Conservation (phyloP, 177 flowering plant species). For the Telopea speciosissima region DNA sequence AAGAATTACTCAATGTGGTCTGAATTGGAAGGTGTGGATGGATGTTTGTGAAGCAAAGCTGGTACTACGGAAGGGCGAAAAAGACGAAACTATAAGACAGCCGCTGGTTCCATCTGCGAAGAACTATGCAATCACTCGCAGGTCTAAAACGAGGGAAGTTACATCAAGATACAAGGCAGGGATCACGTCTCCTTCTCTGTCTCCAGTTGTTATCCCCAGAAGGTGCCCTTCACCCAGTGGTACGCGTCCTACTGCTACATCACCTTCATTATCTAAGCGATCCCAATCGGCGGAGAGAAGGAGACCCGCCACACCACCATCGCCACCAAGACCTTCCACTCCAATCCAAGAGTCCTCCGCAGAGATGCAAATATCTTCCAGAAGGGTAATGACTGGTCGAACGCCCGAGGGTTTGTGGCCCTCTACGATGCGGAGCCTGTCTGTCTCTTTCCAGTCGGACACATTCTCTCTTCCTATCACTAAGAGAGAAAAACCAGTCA, state of each 20-base stretch:
- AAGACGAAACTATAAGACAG: constrained; percentile 41
- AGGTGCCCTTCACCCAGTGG: constrained; percentile 66
- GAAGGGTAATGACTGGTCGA: constrained; percentile 32
- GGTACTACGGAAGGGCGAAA: constrained; percentile 31
- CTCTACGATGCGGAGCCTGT: constrained; percentile 78
- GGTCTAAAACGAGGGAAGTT: constrained; percentile 44
- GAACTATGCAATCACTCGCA: constrained; percentile 39
- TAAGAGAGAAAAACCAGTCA: constrained; percentile 64
- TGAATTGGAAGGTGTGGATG: constrained; percentile 55
- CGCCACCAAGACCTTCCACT: constrained; percentile 61
- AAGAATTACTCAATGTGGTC: constrained; percentile 46
- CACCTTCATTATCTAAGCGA: constrained; percentile 45
- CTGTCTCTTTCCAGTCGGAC: constrained; percentile 89
- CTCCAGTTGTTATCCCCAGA: constrained; percentile 34
- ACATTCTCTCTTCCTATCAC: constrained; percentile 55
- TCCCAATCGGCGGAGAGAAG: constrained; percentile 79
- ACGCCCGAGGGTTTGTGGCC: constrained; percentile 81
- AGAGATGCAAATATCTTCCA: constrained; percentile 34
- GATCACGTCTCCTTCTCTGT: constrained; percentile 37
- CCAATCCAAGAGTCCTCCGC: constrained; percentile 52
- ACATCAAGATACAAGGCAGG: constrained; percentile 47
- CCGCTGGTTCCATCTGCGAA: constrained; percentile 50
- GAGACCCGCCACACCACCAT: constrained; percentile 65
- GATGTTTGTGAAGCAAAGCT: constrained; percentile 55
- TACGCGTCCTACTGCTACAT: constrained; percentile 31